These are phyloP conservation scores for Dentipellis sp. DNA, from an alignment of 768 basidiomycete species.

Conservation along the genomic window DNA sequence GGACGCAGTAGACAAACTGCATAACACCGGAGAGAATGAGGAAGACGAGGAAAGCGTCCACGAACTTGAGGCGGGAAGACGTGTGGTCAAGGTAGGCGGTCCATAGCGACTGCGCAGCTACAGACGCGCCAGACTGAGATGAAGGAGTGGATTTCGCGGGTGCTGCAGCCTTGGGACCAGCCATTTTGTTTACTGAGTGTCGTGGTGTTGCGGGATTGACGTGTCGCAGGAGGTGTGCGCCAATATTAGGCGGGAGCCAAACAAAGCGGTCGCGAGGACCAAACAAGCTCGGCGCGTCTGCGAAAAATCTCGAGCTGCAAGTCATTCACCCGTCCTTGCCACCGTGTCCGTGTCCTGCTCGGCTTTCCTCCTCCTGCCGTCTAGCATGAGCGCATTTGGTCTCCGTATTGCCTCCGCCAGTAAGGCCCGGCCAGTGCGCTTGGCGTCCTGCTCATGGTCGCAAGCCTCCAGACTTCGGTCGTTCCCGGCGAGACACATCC, in stretches of 20 bases:
- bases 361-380: too few relatives aligned
- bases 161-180: constrained; percentile 25
- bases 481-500: constrained; percentile 28
- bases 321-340: background rate
- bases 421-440: background rate
- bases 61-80: constrained; percentile 79
- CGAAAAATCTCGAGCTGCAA: background rate
- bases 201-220: background rate
- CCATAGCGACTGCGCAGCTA: constrained; percentile 51
- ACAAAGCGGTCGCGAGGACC: constrained; percentile 3
- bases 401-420: constrained; percentile 6
- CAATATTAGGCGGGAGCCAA: background rate
- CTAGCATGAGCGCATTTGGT: constrained; percentile 11
- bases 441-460: background rate
- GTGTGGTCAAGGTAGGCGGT: constrained; percentile 73
- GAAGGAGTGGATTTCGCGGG: constrained; percentile 7
- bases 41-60: constrained; percentile 90
- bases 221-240: background rate
- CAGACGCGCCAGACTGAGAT: constrained; percentile 2
- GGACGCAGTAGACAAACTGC: constrained; percentile 88
- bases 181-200: constrained; percentile 21
- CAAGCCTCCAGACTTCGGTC: constrained; percentile 4
- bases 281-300: constrained; percentile 1
- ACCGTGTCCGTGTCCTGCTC: background rate
- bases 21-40: constrained; percentile 83